phyloP scores from a whole-genome alignment of 495 filamentous ascomycete genomes.

The Hypomontagnella submonticulosa region DNA sequence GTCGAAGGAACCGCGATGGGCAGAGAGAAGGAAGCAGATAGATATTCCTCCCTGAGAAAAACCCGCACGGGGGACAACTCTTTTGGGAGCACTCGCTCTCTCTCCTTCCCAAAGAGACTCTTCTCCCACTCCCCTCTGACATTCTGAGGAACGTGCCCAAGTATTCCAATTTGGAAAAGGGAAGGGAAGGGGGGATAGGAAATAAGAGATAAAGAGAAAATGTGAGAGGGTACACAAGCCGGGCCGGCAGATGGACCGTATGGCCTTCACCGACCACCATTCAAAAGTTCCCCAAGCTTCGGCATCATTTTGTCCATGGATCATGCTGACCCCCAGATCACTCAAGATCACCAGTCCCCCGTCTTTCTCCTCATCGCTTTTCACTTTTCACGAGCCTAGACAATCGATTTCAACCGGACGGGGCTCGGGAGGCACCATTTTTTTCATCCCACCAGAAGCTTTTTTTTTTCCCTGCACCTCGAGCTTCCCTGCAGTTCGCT shows the following conservation, averaged over 20 bases:
- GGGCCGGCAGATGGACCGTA: conserved; percentile 38
- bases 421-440: too few species aligned
- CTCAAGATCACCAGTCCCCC: conserved; percentile 12
- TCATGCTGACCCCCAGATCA: conserved; percentile 12
- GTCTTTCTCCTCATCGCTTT: conserved; percentile 13
- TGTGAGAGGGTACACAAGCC: conserved; percentile 13
- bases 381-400: conserved; percentile 22
- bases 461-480: conserved; percentile 40
- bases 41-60: neutral
- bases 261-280: conserved; percentile 30
- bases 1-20: conserved; percentile 2
- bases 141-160: conserved; percentile 10
- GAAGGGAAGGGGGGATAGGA: conserved; percentile 22
- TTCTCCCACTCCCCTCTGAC: conserved; percentile 3
- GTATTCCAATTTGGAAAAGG: conserved; percentile 20
- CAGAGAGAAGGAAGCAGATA: neutral
- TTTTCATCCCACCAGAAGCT: conserved; percentile 32
- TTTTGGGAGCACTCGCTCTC: neutral
- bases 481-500: conserved; percentile 43
- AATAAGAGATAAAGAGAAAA: conserved; percentile 20
- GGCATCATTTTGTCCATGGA: conserved; percentile 29
- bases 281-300: conserved; percentile 24
- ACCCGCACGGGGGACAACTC: too few species aligned
- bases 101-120: neutral
- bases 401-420: conserved; percentile 40